These are phyloP conservation scores for Cyberlindnera xishuangbannaensis DNA, from an alignment of 805 yeast genomes.

Conservation along the genomic window DNA sequence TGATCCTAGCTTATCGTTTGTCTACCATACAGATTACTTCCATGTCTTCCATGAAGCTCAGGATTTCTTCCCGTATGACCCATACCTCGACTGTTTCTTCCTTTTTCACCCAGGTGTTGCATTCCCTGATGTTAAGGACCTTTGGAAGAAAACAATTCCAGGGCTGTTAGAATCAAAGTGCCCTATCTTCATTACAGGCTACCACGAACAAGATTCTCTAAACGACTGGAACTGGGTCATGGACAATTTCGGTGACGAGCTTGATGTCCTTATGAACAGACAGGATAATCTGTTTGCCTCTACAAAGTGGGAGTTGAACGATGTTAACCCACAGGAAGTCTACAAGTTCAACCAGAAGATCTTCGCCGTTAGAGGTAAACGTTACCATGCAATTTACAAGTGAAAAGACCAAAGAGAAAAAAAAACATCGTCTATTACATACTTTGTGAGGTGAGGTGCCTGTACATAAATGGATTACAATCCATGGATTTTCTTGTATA, in stretches of 20 bases:
- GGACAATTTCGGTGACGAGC: conserved; percentile 60
- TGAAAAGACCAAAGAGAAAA: too few relatives aligned
- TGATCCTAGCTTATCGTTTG: conserved; percentile 67
- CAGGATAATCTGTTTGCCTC: conserved; percentile 71
- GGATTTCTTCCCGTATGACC: conserved; percentile 97
- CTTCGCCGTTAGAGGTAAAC: conserved; percentile 92
- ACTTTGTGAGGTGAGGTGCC: too few relatives aligned
- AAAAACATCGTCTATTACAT: too few relatives aligned
- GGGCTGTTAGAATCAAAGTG: conserved; percentile 92
- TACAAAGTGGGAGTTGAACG: conserved; percentile 93
- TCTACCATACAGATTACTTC: conserved; percentile 87
- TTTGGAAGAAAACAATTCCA: conserved; percentile 81
- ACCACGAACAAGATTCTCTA: conserved; percentile 64
- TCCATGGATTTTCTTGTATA: too few relatives aligned
- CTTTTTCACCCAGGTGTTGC: conserved; percentile 94
- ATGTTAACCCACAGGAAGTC: conserved; percentile 85
- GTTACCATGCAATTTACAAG: conserved; percentile 75
- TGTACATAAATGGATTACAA: too few relatives aligned
- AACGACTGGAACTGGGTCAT: conserved; percentile 71
- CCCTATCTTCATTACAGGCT: conserved; percentile 86
- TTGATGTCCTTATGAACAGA: conserved; percentile 77
- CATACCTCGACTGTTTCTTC: conserved; percentile 89
- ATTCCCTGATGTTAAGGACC: conserved; percentile 69
- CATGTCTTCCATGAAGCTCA: conserved; percentile 86
- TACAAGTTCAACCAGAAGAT: conserved; percentile 87